A percentile compares a stretch with the other conserved stretches of the same genome.
Conservation (phyloP, 163 green algal species). For the Scenedesmus sp. region DNA sequence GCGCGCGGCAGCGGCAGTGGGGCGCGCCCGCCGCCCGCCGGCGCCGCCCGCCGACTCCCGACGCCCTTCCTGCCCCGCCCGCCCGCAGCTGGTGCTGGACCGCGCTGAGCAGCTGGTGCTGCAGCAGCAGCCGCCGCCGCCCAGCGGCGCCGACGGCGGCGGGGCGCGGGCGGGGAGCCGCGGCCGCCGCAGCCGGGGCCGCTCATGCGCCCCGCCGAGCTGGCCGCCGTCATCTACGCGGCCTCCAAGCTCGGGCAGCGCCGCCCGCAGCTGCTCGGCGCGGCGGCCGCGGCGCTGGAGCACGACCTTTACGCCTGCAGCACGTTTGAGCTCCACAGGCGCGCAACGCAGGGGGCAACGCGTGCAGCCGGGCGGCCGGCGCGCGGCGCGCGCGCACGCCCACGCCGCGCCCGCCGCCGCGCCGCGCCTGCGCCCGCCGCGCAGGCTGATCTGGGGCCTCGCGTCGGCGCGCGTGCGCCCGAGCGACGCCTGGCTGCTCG, state of each 20-base stretch:
- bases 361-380: neutral
- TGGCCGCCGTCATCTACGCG: conserved; percentile 15
- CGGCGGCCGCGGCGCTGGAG: conserved; percentile 13
- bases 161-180: neutral
- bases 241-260: conserved; percentile 16
- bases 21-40: no score
- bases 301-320: conserved; percentile 31
- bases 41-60: neutral
- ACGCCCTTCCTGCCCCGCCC: neutral
- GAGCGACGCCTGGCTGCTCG: conserved; percentile 23
- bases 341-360: no score
- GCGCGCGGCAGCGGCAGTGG: neutral
- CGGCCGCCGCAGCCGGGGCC: neutral
- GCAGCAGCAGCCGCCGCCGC: conserved; percentile 14
- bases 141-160: conserved; percentile 17
- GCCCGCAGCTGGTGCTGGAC: conserved; percentile 8
- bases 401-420: neutral
- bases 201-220: conserved; percentile 8
- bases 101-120: neutral
- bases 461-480: neutral
- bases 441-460: conserved; percentile 33
- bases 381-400: neutral
- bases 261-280: conserved; percentile 24
- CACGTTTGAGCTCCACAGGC: conserved; percentile 26
- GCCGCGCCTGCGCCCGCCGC: neutral